A percentile compares a stretch with the other conserved stretches of the same genome.
Conservation (phyloP, 306 rosid species). For the Fragaria vesca region DNA sequence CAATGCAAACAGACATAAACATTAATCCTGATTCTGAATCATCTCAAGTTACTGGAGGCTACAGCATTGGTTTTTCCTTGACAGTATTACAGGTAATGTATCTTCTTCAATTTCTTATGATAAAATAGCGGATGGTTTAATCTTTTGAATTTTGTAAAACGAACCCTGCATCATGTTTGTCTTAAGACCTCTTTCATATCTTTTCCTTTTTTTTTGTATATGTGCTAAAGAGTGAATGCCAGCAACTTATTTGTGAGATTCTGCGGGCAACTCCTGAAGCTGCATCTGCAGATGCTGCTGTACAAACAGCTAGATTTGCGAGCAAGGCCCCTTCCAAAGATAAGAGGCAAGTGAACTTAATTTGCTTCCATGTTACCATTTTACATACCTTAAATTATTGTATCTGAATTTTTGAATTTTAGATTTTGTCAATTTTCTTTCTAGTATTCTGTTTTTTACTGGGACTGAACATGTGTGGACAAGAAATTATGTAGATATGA, state of each 20-base stretch:
- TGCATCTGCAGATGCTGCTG: conserved; percentile 98
- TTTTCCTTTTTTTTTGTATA: conserved; percentile 12
- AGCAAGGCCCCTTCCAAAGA: conserved; percentile 91
- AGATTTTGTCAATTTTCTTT: conserved; percentile 17
- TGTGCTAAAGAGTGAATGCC: conserved; percentile 87
- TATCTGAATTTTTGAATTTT: background rate
- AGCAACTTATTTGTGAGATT: conserved; percentile 97
- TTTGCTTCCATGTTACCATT: conserved; percentile 23
- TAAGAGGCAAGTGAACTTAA: conserved; percentile 65
- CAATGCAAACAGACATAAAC: conserved; percentile 60
- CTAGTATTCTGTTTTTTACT: background rate
- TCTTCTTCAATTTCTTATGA: conserved; percentile 7
- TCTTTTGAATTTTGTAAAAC: conserved; percentile 10
- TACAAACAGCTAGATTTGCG: conserved; percentile 97
- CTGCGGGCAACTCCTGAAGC: conserved; percentile 99
- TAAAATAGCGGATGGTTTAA: conserved; percentile 18
- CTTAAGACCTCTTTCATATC: conserved; percentile 19
- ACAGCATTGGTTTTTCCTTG: conserved; percentile 88
- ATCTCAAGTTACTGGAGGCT: conserved; percentile 94
- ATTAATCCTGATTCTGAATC: conserved; percentile 86
- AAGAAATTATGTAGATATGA: background rate
- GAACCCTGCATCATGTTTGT: conserved; percentile 10
- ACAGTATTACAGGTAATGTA: conserved; percentile 85
- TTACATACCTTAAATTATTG: conserved; percentile 13
- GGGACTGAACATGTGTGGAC: background rate